These are phyloP conservation scores for Suhomyces emberorum DNA, from an alignment of 805 yeast genomes.

Conservation along the genomic window DNA sequence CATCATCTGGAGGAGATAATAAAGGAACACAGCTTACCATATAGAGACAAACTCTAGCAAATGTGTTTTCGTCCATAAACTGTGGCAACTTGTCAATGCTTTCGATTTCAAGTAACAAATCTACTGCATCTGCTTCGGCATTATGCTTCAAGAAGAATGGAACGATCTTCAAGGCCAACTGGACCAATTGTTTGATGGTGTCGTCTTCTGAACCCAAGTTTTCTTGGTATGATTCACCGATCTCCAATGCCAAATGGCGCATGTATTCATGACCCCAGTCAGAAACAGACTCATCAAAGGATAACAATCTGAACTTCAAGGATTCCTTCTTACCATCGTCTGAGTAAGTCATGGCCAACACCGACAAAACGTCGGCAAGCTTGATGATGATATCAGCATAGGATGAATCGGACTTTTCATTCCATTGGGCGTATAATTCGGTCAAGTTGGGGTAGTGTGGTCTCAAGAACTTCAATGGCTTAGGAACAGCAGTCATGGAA, in stretches of 20 bases:
- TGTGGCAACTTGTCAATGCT: slow-evolving; percentile 76
- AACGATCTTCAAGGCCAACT: slow-evolving; percentile 71
- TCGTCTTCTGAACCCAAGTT: slow-evolving; percentile 34
- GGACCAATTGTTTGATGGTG: slow-evolving; percentile 45
- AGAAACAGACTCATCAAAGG: slow-evolving; percentile 55
- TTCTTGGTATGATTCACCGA: slow-evolving; percentile 80
- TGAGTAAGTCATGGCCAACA: slow-evolving; percentile 90
- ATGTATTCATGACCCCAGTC: slow-evolving; percentile 99
- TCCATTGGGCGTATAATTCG: slow-evolving; percentile 67
- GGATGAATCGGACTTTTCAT: slow-evolving; percentile 24
- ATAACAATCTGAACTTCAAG: slow-evolving; percentile 68
- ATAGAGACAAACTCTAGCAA: slow-evolving; percentile 85
- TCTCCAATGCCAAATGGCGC: slow-evolving; percentile 92
- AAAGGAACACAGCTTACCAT: slow-evolving; percentile 96
- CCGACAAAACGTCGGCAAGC: slow-evolving; percentile 87
- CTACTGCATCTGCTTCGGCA: slow-evolving; percentile 98
- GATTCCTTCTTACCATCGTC: slow-evolving; percentile 78
- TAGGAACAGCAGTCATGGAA: slow-evolving; percentile 99
- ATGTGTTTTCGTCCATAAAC: slow-evolving; percentile 81
- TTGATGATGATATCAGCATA: slow-evolving; percentile 39
- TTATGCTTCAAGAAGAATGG: slow-evolving; percentile 91
- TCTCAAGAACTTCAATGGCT: slow-evolving; percentile 91
- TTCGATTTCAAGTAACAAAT: slow-evolving; percentile 85
- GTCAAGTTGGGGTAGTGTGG: slow-evolving; percentile 77
- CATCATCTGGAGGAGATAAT: slow-evolving; percentile 92